Evolutionary conservation across 345 rosid genomes (phyloP).

Genomic region (Pugionium dolabratum): DNA sequence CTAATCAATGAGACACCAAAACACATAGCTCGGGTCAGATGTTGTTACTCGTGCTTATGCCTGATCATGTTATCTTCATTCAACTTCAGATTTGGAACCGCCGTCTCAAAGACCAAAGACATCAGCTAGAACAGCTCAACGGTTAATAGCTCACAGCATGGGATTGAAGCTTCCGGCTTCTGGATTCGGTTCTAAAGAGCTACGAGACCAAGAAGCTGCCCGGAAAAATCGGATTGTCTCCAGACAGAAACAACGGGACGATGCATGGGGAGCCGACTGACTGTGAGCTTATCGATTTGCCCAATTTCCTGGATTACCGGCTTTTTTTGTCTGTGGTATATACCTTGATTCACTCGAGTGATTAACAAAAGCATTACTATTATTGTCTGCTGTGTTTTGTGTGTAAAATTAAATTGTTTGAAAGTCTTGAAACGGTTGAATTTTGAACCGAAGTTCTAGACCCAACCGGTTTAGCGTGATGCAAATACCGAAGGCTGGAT

Average conservation of each 20-base stretch:
- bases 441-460: neutral
- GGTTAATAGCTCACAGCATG: constrained; percentile 91
- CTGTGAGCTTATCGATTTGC: neutral
- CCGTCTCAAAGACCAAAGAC: constrained; percentile 86
- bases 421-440: constrained; percentile 7
- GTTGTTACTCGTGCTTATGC: neutral
- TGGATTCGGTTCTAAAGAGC: constrained; percentile 63
- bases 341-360: constrained; percentile 16
- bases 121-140: constrained; percentile 88
- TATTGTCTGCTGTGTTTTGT: constrained; percentile 5
- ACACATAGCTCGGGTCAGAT: neutral
- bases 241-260: constrained; percentile 76
- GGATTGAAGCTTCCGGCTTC: constrained; percentile 72
- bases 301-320: constrained; percentile 22
- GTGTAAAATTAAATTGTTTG: constrained; percentile 9
- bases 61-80: constrained; percentile 11
- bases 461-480: neutral
- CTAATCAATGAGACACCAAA: neutral
- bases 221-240: constrained; percentile 69
- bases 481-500: neutral
- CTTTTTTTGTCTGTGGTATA: constrained; percentile 17
- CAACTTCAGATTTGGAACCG: constrained; percentile 73
- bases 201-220: constrained; percentile 80
- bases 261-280: constrained; percentile 45
- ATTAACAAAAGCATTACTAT: constrained; percentile 20